A percentile compares a stretch with the other conserved stretches of the same genome.
These are phyloP conservation scores for Podaxis sp. DNA, from an alignment of 768 basidiomycete species.

Conservation along the genomic window DNA sequence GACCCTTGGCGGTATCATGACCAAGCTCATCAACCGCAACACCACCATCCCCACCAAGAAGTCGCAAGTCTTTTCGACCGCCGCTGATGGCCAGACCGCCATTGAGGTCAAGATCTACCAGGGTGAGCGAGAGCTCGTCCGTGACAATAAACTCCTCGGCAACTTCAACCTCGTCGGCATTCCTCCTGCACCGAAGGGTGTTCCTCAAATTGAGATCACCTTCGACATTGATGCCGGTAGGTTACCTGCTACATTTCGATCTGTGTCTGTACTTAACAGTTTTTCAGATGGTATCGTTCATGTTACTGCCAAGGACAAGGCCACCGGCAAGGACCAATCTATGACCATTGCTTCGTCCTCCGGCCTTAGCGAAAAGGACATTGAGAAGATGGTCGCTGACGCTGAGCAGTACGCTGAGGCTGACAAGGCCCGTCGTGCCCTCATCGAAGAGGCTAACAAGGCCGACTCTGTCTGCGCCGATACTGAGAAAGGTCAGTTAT, in stretches of 20 bases:
- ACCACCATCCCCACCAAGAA: conserved; percentile 99
- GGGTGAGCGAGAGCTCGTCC: conserved; percentile 97
- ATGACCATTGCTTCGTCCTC: conserved; percentile 99
- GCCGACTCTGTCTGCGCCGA: conserved; percentile 92
- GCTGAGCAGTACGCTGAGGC: conserved; percentile 91
- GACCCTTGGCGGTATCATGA: conserved; percentile 99
- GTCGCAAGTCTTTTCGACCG: conserved; percentile 97
- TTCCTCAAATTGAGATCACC: conserved; percentile 84
- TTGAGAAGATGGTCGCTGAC: conserved; percentile 94
- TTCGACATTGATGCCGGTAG: conserved; percentile 95
- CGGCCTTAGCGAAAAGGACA: conserved; percentile 93
- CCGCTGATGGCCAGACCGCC: conserved; percentile 98
- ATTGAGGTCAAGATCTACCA: conserved; percentile 99
- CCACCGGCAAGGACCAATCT: conserved; percentile 84
- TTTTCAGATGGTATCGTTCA: conserved; percentile 88
- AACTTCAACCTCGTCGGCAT: conserved; percentile 99
- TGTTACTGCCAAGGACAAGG: conserved; percentile 94
- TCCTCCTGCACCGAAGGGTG: conserved; percentile 79
- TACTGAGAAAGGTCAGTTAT: conserved; percentile 82
- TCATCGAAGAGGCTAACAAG: conserved; percentile 97
- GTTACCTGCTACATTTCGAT: conserved; percentile 16
- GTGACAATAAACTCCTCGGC: conserved; percentile 97
- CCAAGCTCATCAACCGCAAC: conserved; percentile 96
- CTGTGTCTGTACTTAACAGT: conserved; percentile 8
- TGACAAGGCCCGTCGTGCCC: conserved; percentile 79